phyloP scores from a whole-genome alignment of 2,329 filamentous ascomycete species.

The Arthrinium puccinioides region DNA sequence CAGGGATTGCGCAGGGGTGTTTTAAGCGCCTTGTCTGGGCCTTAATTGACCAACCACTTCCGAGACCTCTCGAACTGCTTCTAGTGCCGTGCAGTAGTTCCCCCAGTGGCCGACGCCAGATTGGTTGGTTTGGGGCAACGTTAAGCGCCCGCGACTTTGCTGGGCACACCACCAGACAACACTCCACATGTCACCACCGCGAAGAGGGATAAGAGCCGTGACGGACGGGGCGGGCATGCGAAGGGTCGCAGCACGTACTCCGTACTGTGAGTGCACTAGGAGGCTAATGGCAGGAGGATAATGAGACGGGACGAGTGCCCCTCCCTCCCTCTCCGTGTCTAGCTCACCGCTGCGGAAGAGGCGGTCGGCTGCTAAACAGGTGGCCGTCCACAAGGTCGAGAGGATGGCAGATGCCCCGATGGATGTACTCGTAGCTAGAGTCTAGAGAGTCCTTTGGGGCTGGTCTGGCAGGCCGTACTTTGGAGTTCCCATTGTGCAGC shows the following conservation, averaged over 20 bases:
- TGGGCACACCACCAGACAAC: too few species aligned
- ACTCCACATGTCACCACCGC: too few species aligned
- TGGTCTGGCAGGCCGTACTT: too few species aligned
- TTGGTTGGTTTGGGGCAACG: slow-evolving; percentile 8
- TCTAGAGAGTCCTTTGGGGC: too few species aligned
- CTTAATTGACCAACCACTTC: slow-evolving; percentile 4
- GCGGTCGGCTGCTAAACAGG: slow-evolving; percentile 3
- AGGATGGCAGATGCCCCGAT: too few species aligned
- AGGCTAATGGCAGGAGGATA: not conserved
- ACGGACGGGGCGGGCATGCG: too few species aligned
- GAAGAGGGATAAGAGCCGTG: too few species aligned
- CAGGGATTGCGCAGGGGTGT: slow-evolving; percentile 7
- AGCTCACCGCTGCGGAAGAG: slow-evolving; percentile 1
- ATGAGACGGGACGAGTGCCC: too few species aligned
- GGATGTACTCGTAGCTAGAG: too few species aligned
- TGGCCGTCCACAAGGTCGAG: slow-evolving; percentile 5
- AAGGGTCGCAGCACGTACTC: too few species aligned
- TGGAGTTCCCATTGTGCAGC: too few species aligned
- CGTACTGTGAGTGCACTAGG: not conserved
- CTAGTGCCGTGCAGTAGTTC: slow-evolving; percentile 15
- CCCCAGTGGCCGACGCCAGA: slow-evolving; percentile 4
- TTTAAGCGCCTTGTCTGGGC: slow-evolving; percentile 7
- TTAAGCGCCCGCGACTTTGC: slow-evolving; percentile 20
- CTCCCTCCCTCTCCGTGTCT: too few species aligned
- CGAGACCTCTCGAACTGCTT: not conserved